Base-by-base conservation (phyloP, 805 yeast species). In the Ogataea nonfermentans region DNA sequence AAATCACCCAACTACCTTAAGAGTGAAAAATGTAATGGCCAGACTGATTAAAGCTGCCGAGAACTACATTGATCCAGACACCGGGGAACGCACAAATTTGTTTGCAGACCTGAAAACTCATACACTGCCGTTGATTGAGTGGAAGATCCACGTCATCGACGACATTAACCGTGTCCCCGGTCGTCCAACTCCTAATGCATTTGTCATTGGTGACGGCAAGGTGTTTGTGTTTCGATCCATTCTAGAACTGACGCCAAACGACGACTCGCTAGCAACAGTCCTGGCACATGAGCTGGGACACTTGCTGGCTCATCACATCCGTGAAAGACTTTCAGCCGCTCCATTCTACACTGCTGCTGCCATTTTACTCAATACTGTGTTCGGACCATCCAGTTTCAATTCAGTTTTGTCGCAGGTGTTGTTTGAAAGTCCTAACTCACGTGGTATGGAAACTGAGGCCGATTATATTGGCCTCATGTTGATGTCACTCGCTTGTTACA, bases 391-490 rank as follows among this genome's bases (percentile, higher is more conserved):
- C 37, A 52, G 64, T 32, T 55, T 84, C 40, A 76, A 76, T 51
- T 71, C 74, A 37, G 47, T 84, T 23, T 42, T 73, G 17, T 60
- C 86, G 11, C 71, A 71, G 19, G 71, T 88, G 1, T 57, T 78
- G 10, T 58, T 89, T 34, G 76, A 78, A 48, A 75, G 83, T 74
- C 97, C 97, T 0, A 84, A 95, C 0, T 84, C 95, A 1, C 71
- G 99, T 53, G 87, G 78, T 43, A 88, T 88, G 96, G 99, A 93
- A 62, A 74, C 88, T 0, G 99, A 93, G 61, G 98, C 99, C 0
- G 99, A 93, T 62, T 81, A 82, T 53, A 90, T 93, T 22, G 99
- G 99, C 0, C 67, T 93, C 44, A 83, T 88, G 79, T 70, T 91
- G 49, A 86, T 91, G 96, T 78, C 96, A 2, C 68, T 79, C 43